These are phyloP conservation scores for Paraphaeosphaeria sporulosa DNA, from an alignment of 2,329 filamentous ascomycete species.

Conservation along the genomic window DNA sequence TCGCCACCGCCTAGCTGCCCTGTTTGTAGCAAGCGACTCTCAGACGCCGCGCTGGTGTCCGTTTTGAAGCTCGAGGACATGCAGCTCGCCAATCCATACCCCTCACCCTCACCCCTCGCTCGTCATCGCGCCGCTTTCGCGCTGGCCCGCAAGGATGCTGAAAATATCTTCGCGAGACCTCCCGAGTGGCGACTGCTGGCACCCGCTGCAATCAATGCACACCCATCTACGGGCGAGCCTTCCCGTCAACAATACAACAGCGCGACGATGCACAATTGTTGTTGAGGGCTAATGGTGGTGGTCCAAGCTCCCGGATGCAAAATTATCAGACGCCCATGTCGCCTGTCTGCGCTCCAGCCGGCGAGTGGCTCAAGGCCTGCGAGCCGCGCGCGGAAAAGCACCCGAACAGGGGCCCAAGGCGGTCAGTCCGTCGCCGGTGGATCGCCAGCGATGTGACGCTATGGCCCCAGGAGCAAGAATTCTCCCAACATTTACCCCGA, in stretches of 20 bases:
- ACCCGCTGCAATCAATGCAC: not conserved
- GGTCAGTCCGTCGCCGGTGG: constrained; percentile 24
- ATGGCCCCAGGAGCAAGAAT: constrained; percentile 15
- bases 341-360: too few relatives aligned
- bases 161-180: constrained; percentile 8
- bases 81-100: constrained; percentile 22
- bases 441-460: constrained; percentile 23
- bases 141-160: constrained; percentile 13
- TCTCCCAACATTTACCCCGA: constrained; percentile 21
- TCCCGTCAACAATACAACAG: not conserved
- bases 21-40: not conserved
- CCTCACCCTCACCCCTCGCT: constrained; percentile 15
- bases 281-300: constrained; percentile 29
- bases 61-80: constrained; percentile 13
- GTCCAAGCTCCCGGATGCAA: constrained; percentile 31
- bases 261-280: constrained; percentile 40
- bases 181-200: constrained; percentile 3
- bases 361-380: constrained; percentile 19
- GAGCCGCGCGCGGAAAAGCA: constrained; percentile 17
- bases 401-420: constrained; percentile 24
- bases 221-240: not conserved
- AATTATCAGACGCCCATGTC: constrained; percentile 23
- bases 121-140: constrained; percentile 11
- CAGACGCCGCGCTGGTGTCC: not conserved
- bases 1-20: not conserved